These are phyloP conservation scores for Pseudogymnoascus verrucosus DNA, from an alignment of 2,329 filamentous ascomycete species.

Conservation along the genomic window DNA sequence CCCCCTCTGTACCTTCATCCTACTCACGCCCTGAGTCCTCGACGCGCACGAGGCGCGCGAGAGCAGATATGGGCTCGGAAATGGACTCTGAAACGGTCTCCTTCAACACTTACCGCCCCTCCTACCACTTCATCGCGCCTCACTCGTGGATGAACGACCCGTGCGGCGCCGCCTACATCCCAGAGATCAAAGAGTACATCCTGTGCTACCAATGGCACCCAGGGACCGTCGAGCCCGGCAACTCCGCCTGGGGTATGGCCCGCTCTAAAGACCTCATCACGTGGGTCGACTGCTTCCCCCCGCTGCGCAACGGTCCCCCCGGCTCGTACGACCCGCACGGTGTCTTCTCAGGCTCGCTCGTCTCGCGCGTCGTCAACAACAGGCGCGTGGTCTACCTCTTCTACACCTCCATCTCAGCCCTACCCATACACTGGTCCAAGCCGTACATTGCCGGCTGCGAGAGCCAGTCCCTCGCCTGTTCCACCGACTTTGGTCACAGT, in stretches of 20 bases:
- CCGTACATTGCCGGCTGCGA: slow-evolving; percentile 19
- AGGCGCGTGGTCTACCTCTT: slow-evolving; percentile 16
- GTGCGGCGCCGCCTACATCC: not conserved
- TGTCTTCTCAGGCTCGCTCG: slow-evolving; percentile 19
- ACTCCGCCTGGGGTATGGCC: not conserved
- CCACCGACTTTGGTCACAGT: slow-evolving; percentile 17
- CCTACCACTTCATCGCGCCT: not conserved
- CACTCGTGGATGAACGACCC: not conserved
- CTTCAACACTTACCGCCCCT: not conserved
- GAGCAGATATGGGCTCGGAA: not conserved
- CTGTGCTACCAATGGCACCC: not conserved
- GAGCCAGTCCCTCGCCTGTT: slow-evolving; percentile 18
- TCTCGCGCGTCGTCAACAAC: slow-evolving; percentile 15
- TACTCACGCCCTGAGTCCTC: not conserved
- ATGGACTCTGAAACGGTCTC: not conserved
- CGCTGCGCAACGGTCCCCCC: slow-evolving; percentile 9
- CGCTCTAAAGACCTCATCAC: not conserved
- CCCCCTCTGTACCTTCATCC: not conserved
- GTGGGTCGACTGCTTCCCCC: not conserved
- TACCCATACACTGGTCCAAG: slow-evolving; percentile 20
- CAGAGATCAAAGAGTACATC: not conserved
- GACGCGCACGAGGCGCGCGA: not conserved
- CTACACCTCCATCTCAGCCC: slow-evolving; percentile 18
- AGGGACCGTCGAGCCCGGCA: not conserved
- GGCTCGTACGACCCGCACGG: slow-evolving; percentile 17